Evolutionary conservation across 2,329 filamentous ascomycete genomes (phyloP), one percentile per base, ranked within the genome.

Genomic region (Claviceps sp.): DNA sequence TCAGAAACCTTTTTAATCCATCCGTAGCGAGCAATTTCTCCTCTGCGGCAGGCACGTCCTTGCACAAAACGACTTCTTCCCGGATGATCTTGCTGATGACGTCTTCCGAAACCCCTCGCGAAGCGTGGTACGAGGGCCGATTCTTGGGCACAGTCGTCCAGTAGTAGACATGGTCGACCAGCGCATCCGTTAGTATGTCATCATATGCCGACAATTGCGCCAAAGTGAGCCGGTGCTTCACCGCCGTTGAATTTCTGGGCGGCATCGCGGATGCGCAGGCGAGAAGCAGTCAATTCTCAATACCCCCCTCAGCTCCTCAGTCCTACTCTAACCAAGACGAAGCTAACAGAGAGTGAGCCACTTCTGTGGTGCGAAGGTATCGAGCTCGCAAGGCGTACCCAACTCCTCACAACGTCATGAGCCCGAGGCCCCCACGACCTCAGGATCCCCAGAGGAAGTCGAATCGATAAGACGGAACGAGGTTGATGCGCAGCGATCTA

Each of bases 101-200:
- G 51, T 78, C 75, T 60, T 82, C 77, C 50, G 79, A 80, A 49
- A 97, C 75, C 42, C 88, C 88, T 56, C 93, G 83, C 6, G 86
- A 88, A 1, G 88, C 78, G 60, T 87, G 86, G 67, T 95, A 97
- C 51, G 87, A 88, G 52, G 81, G 82, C 55, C 86, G 83, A 62
- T 97, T 95, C 70, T 98, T 98, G 57, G 91, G 90, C 53, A 96
- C 95, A 4, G 80, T 86, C 5, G 91, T 91, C 91, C 93, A 97
- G 73, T 93, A 98, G 68, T 87, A 96, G 9, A 88, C 91, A 71
- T 91, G 88, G 69, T 98, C 93, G 55, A 98, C 83, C 50, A 98
- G 81, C 59, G 88, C 86, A 77, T 98, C 93, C 7, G 93, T 98
- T 56, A 95, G 75, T 57, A 97, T 83, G 68, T 98, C 93, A 71